These are phyloP conservation scores for Tulasnella sp. DNA, from an alignment of 768 basidiomycete genomes.

Conservation along the genomic window DNA sequence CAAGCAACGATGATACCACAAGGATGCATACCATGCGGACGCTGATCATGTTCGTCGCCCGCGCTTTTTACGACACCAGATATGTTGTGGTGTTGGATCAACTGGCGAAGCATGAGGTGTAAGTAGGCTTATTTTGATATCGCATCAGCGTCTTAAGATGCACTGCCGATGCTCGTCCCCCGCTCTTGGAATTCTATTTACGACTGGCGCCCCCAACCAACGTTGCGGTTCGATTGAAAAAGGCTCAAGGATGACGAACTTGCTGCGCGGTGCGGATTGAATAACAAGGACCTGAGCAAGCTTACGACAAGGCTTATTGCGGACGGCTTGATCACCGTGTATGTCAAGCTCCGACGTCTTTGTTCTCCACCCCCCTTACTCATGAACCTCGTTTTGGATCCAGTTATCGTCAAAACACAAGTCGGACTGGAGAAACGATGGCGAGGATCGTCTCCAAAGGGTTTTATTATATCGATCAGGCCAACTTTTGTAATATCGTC, in stretches of 20 bases:
- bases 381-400: background rate
- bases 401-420: background rate
- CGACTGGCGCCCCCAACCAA: background rate
- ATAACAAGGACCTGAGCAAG: conserved; percentile 84
- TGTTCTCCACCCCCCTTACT: background rate
- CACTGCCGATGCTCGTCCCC: conserved; percentile 8
- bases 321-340: conserved; percentile 72
- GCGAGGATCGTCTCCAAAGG: conserved; percentile 33
- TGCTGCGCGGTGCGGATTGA: conserved; percentile 81
- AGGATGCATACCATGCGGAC: conserved; percentile 46
- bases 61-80: conserved; percentile 91
- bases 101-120: conserved; percentile 87
- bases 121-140: conserved; percentile 38
- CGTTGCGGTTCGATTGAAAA: background rate
- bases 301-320: conserved; percentile 71
- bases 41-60: conserved; percentile 85
- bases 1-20: conserved; percentile 61
- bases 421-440: conserved; percentile 1
- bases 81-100: conserved; percentile 90
- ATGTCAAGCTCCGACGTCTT: conserved; percentile 25
- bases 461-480: conserved; percentile 96
- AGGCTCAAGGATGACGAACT: conserved; percentile 92
- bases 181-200: background rate
- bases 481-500: conserved; percentile 91
- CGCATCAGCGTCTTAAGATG: conserved; percentile 23